A percentile compares a stretch with the other conserved stretches of the same genome.
Evolutionary conservation across 306 rosid species (phyloP).

Genomic region (Trifolium fragiferum): DNA sequence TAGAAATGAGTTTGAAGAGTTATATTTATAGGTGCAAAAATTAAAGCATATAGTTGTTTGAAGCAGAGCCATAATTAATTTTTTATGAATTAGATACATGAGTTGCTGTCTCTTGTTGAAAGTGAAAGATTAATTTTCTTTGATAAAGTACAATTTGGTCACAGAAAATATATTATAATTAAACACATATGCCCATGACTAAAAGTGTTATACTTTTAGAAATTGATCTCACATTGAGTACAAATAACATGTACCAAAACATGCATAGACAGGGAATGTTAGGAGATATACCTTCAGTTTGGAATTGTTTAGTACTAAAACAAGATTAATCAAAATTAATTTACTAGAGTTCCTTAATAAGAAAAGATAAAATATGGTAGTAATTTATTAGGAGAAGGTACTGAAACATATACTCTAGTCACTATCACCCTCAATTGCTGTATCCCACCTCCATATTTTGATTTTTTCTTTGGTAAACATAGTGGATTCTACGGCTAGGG

Average conservation of each 20-base stretch:
- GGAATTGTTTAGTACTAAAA: slow-evolving; percentile 31
- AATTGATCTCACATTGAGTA: slow-evolving; percentile 37
- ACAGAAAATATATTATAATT: slow-evolving; percentile 37
- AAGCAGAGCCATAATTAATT: slow-evolving; percentile 36
- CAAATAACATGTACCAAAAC: slow-evolving; percentile 33
- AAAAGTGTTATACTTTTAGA: slow-evolving; percentile 17
- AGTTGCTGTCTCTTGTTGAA: slow-evolving; percentile 50
- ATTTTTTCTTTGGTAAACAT: neutral
- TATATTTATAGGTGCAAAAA: slow-evolving; percentile 52
- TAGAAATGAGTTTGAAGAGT: slow-evolving; percentile 38
- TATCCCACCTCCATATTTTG: slow-evolving; percentile 41
- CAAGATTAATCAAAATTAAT: slow-evolving; percentile 25
- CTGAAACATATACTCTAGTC: slow-evolving; percentile 8
- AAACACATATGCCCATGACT: slow-evolving; percentile 47
- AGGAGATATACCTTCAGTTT: slow-evolving; percentile 29
- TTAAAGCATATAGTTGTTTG: slow-evolving; percentile 12
- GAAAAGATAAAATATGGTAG: slow-evolving; percentile 28
- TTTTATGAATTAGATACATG: slow-evolving; percentile 41
- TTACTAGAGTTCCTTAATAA: neutral
- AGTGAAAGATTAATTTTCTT: slow-evolving; percentile 41
- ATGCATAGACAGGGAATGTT: slow-evolving; percentile 38
- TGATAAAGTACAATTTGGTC: slow-evolving; percentile 32
- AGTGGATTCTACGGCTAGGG: too few relatives aligned
- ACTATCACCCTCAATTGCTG: slow-evolving; percentile 44
- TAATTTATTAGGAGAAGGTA: slow-evolving; percentile 37